Conservation (phyloP, 805 yeast species). For the Saccharomycopsis malanga region DNA sequence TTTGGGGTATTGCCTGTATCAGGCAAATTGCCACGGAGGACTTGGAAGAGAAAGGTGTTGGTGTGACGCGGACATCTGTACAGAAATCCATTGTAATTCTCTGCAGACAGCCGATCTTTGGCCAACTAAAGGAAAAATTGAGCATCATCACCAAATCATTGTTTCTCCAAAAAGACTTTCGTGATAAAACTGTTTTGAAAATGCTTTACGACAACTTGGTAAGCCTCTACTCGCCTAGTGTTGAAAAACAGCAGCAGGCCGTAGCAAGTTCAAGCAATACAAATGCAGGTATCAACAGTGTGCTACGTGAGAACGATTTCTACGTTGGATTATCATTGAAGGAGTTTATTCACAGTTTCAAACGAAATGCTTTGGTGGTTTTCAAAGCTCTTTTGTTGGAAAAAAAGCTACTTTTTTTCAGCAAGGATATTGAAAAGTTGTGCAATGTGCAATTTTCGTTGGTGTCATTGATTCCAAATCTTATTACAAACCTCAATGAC, state of each 20-base stretch:
- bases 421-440: conserved; percentile 69
- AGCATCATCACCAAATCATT: conserved; percentile 83
- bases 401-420: conserved; percentile 64
- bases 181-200: conserved; percentile 60
- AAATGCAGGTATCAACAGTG: conserved; percentile 30
- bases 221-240: conserved; percentile 30
- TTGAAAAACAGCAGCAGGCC: neutral
- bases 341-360: conserved; percentile 52
- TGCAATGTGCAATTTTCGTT: conserved; percentile 81
- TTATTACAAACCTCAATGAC: conserved; percentile 63
- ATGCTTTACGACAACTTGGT: conserved; percentile 63
- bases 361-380: conserved; percentile 52
- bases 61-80: conserved; percentile 76
- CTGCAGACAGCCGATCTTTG: conserved; percentile 79
- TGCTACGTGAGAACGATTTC: conserved; percentile 47
- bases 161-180: conserved; percentile 73
- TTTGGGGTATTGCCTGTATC: conserved; percentile 94
- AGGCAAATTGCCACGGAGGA: conserved; percentile 68
- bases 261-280: conserved; percentile 23
- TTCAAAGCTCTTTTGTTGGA: conserved; percentile 77
- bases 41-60: conserved; percentile 48
- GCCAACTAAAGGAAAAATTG: conserved; percentile 82
- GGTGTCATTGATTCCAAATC: conserved; percentile 75
- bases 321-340: conserved; percentile 71
- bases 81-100: conserved; percentile 88